Base-by-base conservation (phyloP, 2,329 filamentous ascomycete species). In the Alternaria novae-zelandiae region DNA sequence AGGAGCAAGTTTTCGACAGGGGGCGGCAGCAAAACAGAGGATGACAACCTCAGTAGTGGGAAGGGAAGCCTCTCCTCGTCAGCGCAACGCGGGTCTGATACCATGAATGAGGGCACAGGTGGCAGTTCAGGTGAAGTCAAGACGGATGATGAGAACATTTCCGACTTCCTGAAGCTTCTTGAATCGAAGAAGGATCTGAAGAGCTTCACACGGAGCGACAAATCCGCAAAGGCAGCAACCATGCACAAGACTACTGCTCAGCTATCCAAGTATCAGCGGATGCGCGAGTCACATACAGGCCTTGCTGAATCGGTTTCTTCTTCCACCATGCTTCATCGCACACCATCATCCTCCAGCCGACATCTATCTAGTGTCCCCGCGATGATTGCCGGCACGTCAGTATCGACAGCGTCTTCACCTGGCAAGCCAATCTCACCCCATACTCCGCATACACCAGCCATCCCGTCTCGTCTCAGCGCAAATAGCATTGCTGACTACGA, bases 241-340 rank as follows among this genome's bases (percentile, higher is more conserved):
- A 90, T 90, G 51, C 92, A 91, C 75, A 88, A 89, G 68, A 94
- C 93, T 0, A 90, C 89, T 36, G 91, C 92, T 45, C 92, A 95
- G 69, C 85, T 97, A 44, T 91, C 89, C 21, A 93, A 91, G 71
- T 98, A 96, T 75, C 93, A 96, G 72, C 87, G 88, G 62, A 95
- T 98, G 92, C 88, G 89, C 68, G 95, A 97, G 64, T 94, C 93
- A 1, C 94, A 97, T 74, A 91, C 93, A 59, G 91, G 89, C 6
- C 86, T 99, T 44, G 96, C 93, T 0, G 96, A 99, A 57, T 97
- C 94, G 1, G 93, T 99, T 86, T 93, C 93, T 26, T 96, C 93
- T 1, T 98, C 95, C 0, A 87, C 94, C 72, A 88, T 96, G 70
- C 83, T 97, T 61, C 91, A 97, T 50, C 88, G 92, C 43, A 96